A percentile compares a stretch with the other conserved stretches of the same genome.
phyloP scores from a whole-genome alignment of 805 yeast species.

The Wickerhamomyces bisporus region DNA sequence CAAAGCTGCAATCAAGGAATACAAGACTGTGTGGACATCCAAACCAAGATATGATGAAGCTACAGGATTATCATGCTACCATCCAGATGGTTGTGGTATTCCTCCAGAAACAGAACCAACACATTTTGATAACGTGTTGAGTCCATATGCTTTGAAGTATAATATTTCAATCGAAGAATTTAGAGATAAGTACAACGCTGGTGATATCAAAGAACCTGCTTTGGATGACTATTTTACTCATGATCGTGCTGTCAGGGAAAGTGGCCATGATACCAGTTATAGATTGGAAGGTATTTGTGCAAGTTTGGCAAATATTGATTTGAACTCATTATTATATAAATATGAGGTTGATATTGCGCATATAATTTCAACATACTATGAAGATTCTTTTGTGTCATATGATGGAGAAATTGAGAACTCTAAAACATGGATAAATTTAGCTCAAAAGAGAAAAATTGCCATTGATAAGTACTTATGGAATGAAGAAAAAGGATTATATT shows the following conservation, averaged over 20 bases:
- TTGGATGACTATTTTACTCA: constrained; percentile 85
- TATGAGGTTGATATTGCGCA: constrained; percentile 82
- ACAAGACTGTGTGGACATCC: constrained; percentile 71
- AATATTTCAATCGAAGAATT: constrained; percentile 55
- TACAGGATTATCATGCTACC: constrained; percentile 84
- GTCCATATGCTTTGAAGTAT: constrained; percentile 64
- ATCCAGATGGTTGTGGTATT: constrained; percentile 86
- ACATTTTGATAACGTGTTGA: constrained; percentile 71
- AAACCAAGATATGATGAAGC: constrained; percentile 65
- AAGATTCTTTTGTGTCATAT: constrained; percentile 37
- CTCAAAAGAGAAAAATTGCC: constrained; percentile 45
- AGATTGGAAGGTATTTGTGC: constrained; percentile 90
- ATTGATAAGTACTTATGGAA: constrained; percentile 80
- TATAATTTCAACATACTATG: constrained; percentile 51
- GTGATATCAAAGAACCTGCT: constrained; percentile 65
- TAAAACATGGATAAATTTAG: constrained; percentile 56
- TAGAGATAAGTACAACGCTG: constrained; percentile 61
- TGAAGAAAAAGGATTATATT: constrained; percentile 69
- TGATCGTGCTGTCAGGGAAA: constrained; percentile 92
- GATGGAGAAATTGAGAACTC: constrained; percentile 41
- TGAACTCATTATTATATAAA: constrained; percentile 80
- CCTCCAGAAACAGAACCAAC: constrained; percentile 96
- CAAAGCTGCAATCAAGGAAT: constrained; percentile 81
- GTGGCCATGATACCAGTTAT: constrained; percentile 94
- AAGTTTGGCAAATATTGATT: constrained; percentile 82